Conservation (phyloP, 208 protist species). For the Trypanosoma vivax region DNA sequence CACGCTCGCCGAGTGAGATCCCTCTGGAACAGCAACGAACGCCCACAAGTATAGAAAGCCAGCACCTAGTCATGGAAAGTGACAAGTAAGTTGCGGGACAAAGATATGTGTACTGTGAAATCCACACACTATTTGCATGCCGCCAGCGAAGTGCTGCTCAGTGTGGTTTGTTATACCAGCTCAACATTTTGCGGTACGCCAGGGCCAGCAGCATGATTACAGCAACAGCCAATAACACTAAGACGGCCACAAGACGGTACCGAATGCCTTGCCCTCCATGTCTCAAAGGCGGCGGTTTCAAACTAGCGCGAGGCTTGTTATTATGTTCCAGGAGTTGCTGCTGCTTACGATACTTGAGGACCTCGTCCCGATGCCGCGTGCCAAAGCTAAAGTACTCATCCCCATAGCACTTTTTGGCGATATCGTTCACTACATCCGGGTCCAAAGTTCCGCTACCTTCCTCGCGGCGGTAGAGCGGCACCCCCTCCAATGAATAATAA, state of each 20-base stretch:
- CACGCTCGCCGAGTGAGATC: too few species aligned
- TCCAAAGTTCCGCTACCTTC: conserved; percentile 73
- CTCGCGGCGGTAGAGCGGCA: conserved; percentile 71
- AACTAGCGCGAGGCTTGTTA: too few species aligned
- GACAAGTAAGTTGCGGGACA: too few species aligned
- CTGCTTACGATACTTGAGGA: conserved; percentile 43
- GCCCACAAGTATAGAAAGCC: too few species aligned
- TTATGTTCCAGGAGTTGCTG: conserved; percentile 45
- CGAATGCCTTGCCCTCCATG: conserved; percentile 3
- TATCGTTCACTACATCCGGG: conserved; percentile 79
- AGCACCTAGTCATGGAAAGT: too few species aligned
- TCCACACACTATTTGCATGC: too few species aligned
- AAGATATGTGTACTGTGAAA: too few species aligned
- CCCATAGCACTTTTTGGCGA: conserved; percentile 75
- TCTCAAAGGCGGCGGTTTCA: conserved; percentile 4
- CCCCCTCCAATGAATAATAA: conserved; percentile 55
- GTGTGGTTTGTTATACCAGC: background rate
- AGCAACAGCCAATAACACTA: conserved; percentile 19
- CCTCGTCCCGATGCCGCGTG: conserved; percentile 38
- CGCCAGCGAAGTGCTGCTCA: too few species aligned
- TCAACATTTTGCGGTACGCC: background rate
- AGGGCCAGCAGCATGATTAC: conserved; percentile 18
- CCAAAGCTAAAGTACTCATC: conserved; percentile 75
- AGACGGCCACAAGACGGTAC: conserved; percentile 18
- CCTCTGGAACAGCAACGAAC: too few species aligned